A percentile compares a stretch with the other conserved stretches of the same genome.
These are phyloP conservation scores for Nicotiana paniculata DNA, from an alignment of 257 asterid genomes.

Conservation along the genomic window DNA sequence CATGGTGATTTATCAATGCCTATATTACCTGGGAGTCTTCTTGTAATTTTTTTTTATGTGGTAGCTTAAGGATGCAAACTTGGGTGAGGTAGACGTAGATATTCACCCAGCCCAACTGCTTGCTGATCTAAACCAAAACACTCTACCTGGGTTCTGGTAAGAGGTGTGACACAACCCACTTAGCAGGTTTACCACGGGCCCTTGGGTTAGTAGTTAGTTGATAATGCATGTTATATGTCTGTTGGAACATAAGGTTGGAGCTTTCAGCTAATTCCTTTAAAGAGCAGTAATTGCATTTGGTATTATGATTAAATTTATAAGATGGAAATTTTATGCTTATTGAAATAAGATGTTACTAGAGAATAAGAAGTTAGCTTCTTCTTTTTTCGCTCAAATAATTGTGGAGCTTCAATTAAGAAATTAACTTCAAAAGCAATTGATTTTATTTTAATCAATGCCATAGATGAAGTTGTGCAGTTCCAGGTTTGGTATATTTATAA, in stretches of 20 bases:
- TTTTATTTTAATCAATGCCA: not conserved
- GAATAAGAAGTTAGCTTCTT: not conserved
- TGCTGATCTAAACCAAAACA: not conserved
- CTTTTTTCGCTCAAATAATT: not conserved
- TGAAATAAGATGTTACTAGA: not conserved
- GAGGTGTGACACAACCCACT: not conserved
- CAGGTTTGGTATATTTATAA: not conserved
- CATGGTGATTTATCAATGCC: not conserved
- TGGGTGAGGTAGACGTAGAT: not conserved
- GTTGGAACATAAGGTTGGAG: not conserved
- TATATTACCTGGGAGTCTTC: conserved; percentile 1
- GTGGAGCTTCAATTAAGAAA: not conserved
- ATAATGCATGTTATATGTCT: not conserved
- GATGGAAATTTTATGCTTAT: not conserved
- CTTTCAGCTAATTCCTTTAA: not conserved
- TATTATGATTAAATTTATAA: not conserved
- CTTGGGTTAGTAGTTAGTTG: not conserved
- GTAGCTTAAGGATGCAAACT: not conserved
- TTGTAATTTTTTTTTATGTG: not conserved
- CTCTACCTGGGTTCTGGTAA: not conserved
- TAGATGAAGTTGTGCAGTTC: not conserved
- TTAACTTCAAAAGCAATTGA: not conserved
- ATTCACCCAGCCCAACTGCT: not conserved
- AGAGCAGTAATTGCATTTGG: not conserved
- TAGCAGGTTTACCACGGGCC: not conserved